Evolutionary conservation across 192 early-diverging fungal genomes (phyloP), one percentile per base, ranked within the genome.

Genomic region (Coemansia sp.): DNA sequence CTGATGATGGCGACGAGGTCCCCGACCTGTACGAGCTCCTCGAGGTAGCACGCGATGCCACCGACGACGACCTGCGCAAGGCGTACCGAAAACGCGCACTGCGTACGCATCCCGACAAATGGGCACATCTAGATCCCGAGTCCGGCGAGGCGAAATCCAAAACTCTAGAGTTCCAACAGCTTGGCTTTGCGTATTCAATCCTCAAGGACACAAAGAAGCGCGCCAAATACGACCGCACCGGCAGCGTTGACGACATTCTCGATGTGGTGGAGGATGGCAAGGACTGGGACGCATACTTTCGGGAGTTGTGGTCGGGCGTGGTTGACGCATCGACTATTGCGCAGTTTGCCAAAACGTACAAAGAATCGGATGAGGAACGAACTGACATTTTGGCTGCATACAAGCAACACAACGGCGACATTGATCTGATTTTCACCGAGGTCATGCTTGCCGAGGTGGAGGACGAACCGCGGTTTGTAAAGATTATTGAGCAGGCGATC

Each of bases 101-200:
- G 11, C 87, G 87, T 57, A 93, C 82, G 54, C 97, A 99, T 64
- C 97, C 97, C 0, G 97, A 99, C 85, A 97, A 97, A 73, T 87
- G 85, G 74, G 66, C 82, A 26, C 84, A 89, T 68, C 55, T 68
- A 6, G 62, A 74, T 8, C 41, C 69, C 0, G 23, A 26, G 23
- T 62, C 73, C 4, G 16, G 38, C 4, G 78, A 73, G 24, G 66
- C 68, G 19, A 29, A 57, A 14, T 43, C 69, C 47, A 69, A 62
- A 55, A 93, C 90, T 0, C 64, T 73, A 14, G 68, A 85, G 59
- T 94, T 96, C 80, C 92, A 94, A 65, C 64, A 83, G 19, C 58
- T 96, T 3, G 85, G 87, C 0, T 82, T 88, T 51, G 90, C 88
- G 5, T 96, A 96, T 81, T 49, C 85, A 6, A 78, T 94, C 0